Evolutionary conservation across 257 asterid species (phyloP), one percentile per base, ranked within the genome.

Genomic region (Gentiana macrophylla): DNA sequence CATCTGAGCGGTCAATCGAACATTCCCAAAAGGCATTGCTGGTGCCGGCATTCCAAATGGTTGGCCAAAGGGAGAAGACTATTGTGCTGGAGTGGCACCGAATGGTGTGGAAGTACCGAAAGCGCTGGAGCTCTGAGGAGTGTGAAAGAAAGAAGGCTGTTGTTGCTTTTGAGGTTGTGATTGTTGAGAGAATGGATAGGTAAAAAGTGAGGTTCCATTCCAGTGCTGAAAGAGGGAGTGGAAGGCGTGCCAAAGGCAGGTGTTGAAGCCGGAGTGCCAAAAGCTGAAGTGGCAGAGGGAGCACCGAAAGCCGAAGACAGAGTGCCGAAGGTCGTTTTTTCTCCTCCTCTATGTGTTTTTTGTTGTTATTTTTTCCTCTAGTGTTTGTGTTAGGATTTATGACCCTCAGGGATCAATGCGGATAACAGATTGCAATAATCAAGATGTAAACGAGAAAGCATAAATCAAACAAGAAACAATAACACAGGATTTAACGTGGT

Each of bases 1-100:
- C 99, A 92, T 92, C 79, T 88, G 97, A 66, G 99, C 88, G 51
- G 94, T 88, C 75, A 88, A 71, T 55, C 83, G 99, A 67, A 81
- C 73, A 70, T 80, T 86, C 70, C 75, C 68, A 54, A 78, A 77
- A 69, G 76, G 78, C 24, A 15, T 15, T 13, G 82, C 56, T 51
- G 68, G 62, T 12, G 81, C 50, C 32, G 80, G 60, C 37, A 72
- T 55, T 41, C 77, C 69, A 74, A 66, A 49, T 9, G 65, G 4
- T 60, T 74, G 80, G 47, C 69, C 72, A 57, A 76, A 81, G 33
- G 89, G 83, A 60, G 80, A 65, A 33, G 79, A 60, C 50, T 79
- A 92, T 5, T 7, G 9, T 44, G 80, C 56, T 68, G 74, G 96
- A 55, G 77, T 33, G 32, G 77, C 64, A 52, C 71, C 79, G 45